A percentile compares a stretch with the other conserved stretches of the same genome.
phyloP scores from a whole-genome alignment of 768 basidiomycete species.

The Naganishia friedmannii region DNA sequence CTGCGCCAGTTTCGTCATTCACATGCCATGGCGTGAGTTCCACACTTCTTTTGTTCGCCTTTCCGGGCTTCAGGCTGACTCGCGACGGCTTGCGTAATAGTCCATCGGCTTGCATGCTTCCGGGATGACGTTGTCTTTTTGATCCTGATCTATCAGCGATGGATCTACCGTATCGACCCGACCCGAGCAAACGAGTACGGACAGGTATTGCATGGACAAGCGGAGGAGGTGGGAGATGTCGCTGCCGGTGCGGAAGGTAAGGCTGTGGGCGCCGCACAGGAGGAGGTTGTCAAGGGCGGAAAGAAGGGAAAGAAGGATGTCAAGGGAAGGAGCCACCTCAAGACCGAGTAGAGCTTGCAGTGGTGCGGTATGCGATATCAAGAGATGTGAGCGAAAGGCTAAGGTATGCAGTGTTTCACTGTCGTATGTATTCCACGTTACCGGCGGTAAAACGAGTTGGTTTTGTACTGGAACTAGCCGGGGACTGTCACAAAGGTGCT shows the following conservation, averaged over 20 bases:
- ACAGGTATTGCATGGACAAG: slow-evolving; percentile 59
- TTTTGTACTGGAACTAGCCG: no score
- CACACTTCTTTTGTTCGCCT: background rate
- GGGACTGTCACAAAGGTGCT: no score
- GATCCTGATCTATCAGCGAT: slow-evolving; percentile 91
- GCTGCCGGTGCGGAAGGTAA: slow-evolving; percentile 3
- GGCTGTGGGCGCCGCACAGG: background rate
- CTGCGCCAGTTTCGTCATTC: slow-evolving; percentile 62
- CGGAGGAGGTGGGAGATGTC: slow-evolving; percentile 3
- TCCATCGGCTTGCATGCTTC: slow-evolving; percentile 61
- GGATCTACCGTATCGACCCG: slow-evolving; percentile 95
- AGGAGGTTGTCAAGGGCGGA: slow-evolving; percentile 1
- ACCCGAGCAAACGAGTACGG: slow-evolving; percentile 96
- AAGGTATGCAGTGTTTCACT: no score
- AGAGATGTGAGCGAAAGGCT: no score
- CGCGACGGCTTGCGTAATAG: background rate
- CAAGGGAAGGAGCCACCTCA: slow-evolving; percentile 18
- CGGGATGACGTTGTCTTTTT: slow-evolving; percentile 58
- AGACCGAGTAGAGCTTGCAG: slow-evolving; percentile 13
- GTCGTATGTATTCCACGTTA: no score
- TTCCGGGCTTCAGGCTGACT: background rate
- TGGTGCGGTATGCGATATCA: no score
- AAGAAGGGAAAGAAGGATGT: slow-evolving; percentile 16
- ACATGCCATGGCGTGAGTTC: slow-evolving; percentile 30
- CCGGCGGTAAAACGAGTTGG: no score